A percentile compares a stretch with the other conserved stretches of the same genome.
Evolutionary conservation across 2,329 filamentous ascomycete genomes (phyloP).

Genomic region (Ophiostoma montium): DNA sequence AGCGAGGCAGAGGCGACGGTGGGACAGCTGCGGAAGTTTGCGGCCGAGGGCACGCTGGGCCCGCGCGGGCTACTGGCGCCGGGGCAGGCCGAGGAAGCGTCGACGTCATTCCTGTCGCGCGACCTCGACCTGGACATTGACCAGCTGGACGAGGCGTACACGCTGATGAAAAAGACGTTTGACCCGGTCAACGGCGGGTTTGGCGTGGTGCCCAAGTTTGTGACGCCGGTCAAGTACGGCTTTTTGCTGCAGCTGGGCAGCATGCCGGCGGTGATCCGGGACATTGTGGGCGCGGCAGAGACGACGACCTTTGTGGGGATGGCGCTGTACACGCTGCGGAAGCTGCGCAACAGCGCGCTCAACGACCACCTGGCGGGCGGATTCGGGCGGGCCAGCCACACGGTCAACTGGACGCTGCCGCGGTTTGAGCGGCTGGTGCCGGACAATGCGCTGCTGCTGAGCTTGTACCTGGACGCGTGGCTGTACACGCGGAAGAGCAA

Average conservation of each 20-base stretch:
- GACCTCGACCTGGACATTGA: constrained; percentile 73
- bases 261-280: constrained; percentile 58
- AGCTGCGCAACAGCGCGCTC: constrained; percentile 47
- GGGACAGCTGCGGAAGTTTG: constrained; percentile 69
- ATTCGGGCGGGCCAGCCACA: constrained; percentile 69
- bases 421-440: constrained; percentile 97
- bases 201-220: constrained; percentile 69
- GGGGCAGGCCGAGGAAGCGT: constrained; percentile 9
- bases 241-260: constrained; percentile 65
- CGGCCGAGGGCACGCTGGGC: constrained; percentile 66
- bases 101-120: constrained; percentile 19
- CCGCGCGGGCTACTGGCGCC: constrained; percentile 20
- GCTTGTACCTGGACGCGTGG: constrained; percentile 78
- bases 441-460: constrained; percentile 76
- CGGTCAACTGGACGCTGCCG: constrained; percentile 80
- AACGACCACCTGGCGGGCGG: constrained; percentile 43
- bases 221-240: constrained; percentile 70
- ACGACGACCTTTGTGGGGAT: constrained; percentile 62
- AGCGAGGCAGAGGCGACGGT: constrained; percentile 75
- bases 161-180: constrained; percentile 66
- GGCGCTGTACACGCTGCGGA: constrained; percentile 65
- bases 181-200: constrained; percentile 73
- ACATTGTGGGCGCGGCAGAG: constrained; percentile 84
- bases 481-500: constrained; percentile 28
- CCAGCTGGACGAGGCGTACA: constrained; percentile 77